These are phyloP conservation scores for Phytophthora idaei DNA, from an alignment of 352 stramenopile species.

Conservation along the genomic window DNA sequence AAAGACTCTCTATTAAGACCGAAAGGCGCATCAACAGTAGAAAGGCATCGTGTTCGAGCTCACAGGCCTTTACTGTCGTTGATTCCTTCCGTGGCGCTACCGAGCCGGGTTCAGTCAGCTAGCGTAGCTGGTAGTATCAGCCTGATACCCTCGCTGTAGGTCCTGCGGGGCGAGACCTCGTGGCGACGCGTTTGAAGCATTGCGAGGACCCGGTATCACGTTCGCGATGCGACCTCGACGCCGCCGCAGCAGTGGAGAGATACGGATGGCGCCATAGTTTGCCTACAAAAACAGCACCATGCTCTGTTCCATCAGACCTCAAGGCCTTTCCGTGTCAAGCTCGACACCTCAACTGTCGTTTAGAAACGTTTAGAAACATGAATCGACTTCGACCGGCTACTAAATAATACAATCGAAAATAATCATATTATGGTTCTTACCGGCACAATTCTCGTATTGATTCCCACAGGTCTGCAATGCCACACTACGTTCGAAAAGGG, in stretches of 20 bases:
- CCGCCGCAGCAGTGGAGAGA: slow-evolving; percentile 16
- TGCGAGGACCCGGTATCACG: slow-evolving; percentile 4
- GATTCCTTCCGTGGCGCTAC: slow-evolving; percentile 3
- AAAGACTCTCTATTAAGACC: neutral
- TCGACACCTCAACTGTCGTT: slow-evolving; percentile 25
- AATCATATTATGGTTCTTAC: neutral
- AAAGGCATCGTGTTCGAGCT: neutral
- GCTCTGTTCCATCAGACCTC: slow-evolving; percentile 17
- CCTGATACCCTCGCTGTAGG: neutral
- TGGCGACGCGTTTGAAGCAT: slow-evolving; percentile 5
- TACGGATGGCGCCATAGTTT: slow-evolving; percentile 30
- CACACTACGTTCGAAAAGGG: slow-evolving; percentile 7
- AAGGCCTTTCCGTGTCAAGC: slow-evolving; percentile 24
- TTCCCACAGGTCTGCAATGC: slow-evolving; percentile 8
- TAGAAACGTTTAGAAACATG: slow-evolving; percentile 18
- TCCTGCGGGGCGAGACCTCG: slow-evolving; percentile 9
- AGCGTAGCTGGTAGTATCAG: no score
- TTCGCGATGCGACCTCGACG: neutral
- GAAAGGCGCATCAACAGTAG: slow-evolving; percentile 1
- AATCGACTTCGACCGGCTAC: slow-evolving; percentile 4
- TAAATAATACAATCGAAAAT: neutral
- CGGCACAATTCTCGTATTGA: slow-evolving; percentile 6
- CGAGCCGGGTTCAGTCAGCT: neutral
- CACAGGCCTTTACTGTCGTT: slow-evolving; percentile 13
- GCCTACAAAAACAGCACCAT: slow-evolving; percentile 5